phyloP scores from a whole-genome alignment of 2,329 filamentous ascomycete species.

The Lachnellula occidentalis region DNA sequence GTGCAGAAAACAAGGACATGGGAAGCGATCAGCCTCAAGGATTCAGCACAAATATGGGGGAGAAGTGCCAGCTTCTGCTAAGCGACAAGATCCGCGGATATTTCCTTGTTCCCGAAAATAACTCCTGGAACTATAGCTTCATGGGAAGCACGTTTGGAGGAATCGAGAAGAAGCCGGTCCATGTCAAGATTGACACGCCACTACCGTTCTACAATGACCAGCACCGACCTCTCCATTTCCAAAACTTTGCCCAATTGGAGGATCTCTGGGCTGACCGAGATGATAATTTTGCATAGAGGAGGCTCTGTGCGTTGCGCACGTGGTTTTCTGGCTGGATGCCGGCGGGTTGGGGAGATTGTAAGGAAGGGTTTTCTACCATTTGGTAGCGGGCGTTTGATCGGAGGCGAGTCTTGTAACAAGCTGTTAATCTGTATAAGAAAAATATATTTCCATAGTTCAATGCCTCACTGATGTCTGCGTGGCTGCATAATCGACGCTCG shows the following conservation, averaged over 20 bases:
- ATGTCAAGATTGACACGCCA: slow-evolving; percentile 91
- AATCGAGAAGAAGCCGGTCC: slow-evolving; percentile 84
- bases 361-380: slow-evolving; percentile 10
- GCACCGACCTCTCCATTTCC: slow-evolving; percentile 91
- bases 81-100: slow-evolving; percentile 92
- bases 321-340: slow-evolving; percentile 1
- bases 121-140: slow-evolving; percentile 97
- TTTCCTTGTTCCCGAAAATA: slow-evolving; percentile 89
- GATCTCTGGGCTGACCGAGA: slow-evolving; percentile 91
- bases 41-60: slow-evolving; percentile 86
- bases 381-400: slow-evolving; percentile 24
- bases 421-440: slow-evolving; percentile 19
- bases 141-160: slow-evolving; percentile 85
- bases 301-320: slow-evolving; percentile 1
- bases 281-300: slow-evolving; percentile 80
- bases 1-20: slow-evolving; percentile 88
- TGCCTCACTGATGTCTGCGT: background rate
- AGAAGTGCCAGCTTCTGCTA: slow-evolving; percentile 89
- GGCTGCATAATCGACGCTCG: slow-evolving; percentile 1
- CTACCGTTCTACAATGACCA: slow-evolving; percentile 85
- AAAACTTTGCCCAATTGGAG: slow-evolving; percentile 94
- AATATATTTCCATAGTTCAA: slow-evolving; percentile 7
- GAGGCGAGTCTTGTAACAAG: slow-evolving; percentile 17
- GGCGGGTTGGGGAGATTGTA: slow-evolving; percentile 7
- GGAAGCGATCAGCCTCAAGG: slow-evolving; percentile 90